Conservation (phyloP, 352 stramenopile species). For the Phytophthora ohioensis region DNA sequence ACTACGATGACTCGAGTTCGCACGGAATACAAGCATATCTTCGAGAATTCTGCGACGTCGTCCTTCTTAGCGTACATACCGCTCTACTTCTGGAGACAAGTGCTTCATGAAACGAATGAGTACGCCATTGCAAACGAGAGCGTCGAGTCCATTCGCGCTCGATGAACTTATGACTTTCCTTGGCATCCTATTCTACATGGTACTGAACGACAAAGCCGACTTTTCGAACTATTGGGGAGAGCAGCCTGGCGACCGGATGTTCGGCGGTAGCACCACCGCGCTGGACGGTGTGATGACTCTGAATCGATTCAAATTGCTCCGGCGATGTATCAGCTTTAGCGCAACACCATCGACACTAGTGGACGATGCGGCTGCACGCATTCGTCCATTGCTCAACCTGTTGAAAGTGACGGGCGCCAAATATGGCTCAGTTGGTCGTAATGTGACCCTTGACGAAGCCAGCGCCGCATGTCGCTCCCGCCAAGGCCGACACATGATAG, state of each 20-base stretch:
- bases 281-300: neutral
- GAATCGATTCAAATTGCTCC: neutral
- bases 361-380: neutral
- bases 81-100: no score
- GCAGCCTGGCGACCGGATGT: neutral
- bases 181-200: neutral
- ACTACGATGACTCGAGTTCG: no score
- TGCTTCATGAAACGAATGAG: no score
- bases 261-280: neutral
- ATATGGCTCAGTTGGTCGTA: neutral
- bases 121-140: no score
- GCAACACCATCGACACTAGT: neutral
- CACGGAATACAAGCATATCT: no score
- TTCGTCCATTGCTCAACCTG: neutral
- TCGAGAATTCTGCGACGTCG: no score
- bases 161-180: slow-evolving; percentile 14
- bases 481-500: slow-evolving; percentile 4
- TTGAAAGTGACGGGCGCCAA: neutral
- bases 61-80: no score
- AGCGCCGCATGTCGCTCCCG: slow-evolving; percentile 10
- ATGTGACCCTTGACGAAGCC: slow-evolving; percentile 1
- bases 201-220: neutral
- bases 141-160: no score
- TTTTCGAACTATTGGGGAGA: neutral
- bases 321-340: neutral